Base-by-base conservation (phyloP, 1,284 basidiomycete genomes). In the Takashimella koratensis region DNA sequence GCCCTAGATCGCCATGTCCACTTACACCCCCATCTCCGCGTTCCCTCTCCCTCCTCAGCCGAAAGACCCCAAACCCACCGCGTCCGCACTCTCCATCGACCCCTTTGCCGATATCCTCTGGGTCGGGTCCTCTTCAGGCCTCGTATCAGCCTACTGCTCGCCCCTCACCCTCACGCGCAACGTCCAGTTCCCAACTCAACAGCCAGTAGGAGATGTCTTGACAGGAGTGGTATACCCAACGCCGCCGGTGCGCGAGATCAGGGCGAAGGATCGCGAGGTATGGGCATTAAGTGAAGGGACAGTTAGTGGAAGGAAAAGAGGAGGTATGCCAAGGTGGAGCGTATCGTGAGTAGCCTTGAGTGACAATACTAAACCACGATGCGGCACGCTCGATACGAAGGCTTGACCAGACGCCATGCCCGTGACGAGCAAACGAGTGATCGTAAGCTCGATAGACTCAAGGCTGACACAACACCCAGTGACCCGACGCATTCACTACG, bases 91-190 rank as follows among this genome's bases (percentile, higher is more conserved):
- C 55, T 82, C 85, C 3, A 92, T 98, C 70, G 94, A 98, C 76
- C 87, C 90, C 5, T 86, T 88, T 42, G 87, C 89, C 1, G 93
- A 97, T 74, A 83, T 88, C 12, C 78, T 98, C 36, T 96, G 93
- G 92, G 81, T 87, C 45, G 94, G 92, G 43, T 82, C 83, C 19
- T 83, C 85, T 50, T 77, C 83, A 39, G 94, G 95, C 5, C 79
- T 81, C 58, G 81, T 96, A 53, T 77, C 81, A 30, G 87, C 89
- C 0, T 85, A 87, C 68, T 86, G 88, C 71, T 83, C 86, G 13
- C 78, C 79, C 23, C 66, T 78, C 1, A 64, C 71, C 2, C 72
- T 77, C 47, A 67, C 87, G 1, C 72, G 73, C 16, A 74, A 78
- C 52, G 87, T 91, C 23, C 83, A 82, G n/a, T 93, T 90, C 68